Base-by-base conservation (phyloP, 2,329 filamentous ascomycete genomes). In the Pseudonectria foliicola region DNA sequence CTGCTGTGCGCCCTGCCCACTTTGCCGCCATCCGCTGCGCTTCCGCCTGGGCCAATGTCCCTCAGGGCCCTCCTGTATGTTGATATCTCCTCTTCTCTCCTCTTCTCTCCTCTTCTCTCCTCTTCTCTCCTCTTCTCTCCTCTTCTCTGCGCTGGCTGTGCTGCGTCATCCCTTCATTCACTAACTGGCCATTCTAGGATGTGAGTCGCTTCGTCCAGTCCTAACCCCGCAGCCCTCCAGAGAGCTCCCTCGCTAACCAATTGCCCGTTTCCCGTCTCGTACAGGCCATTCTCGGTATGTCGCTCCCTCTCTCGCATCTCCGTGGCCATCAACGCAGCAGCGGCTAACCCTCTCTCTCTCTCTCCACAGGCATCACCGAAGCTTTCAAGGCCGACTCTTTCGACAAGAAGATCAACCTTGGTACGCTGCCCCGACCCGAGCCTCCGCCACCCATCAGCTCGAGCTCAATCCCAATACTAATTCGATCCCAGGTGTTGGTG, bases 361-460 rank as follows among this genome's bases (percentile, higher is more conserved):
- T 29, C 33, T 18, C 6, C 16, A 14, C 48, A 82, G 83, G 85
- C 63, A 88, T 98, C 68, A 96, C 92, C 45, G 92, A 98, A 71
- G 92, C 92, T 43, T 98, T 92, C 84, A 98, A 96, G 77, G 89
- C 89, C 66, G 92, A 98, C 64, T 76, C 73, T 56, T 90, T 93
- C 66, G 71, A 79, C 45, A 80, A 95, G 72, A 98, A 96, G 80
- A 96, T 98, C 75, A 96, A 96, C 73, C 73, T 98, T 43, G 92
- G 85, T 84, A 69, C 57, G 74, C 54, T 39, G 33, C 33, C 32
- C 33, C 35, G n/a, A n/a, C n/a, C n/a, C n/a, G n/a, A n/a, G n/a
- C n/a, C n/a, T n/a, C n/a, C n/a, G n/a, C n/a, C n/a, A n/a, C n/a
- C n/a, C n/a, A n/a, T n/a, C n/a, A 34, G 25, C 23, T 34, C 40